Evolutionary conservation across 345 rosid genomes (phyloP), one percentile per base, ranked within the genome.

Genomic region (Gossypium arboreum): DNA sequence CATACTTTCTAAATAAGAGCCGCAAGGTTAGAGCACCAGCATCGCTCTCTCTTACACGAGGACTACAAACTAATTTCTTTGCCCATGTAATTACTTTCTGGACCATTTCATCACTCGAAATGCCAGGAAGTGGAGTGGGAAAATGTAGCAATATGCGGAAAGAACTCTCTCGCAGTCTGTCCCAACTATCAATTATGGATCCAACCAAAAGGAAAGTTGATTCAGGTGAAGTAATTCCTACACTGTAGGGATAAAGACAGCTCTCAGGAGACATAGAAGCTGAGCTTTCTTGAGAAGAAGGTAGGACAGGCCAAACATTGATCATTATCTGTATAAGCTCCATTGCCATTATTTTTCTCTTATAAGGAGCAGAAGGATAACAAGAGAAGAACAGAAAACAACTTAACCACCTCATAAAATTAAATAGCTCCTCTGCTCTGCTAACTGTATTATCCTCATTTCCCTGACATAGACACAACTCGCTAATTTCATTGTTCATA

Each of bases 31-130:
- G 78, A 56, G 98, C 86, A 57, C 98, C 98, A 70, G 75, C 98
- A 78, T 94, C 98, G 82, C 97, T 94, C 89, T 94, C 98, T 80
- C 98, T 91, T 75, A 94, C 98, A 68, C 97, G 97, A 78, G 98
- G 92, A 78, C 97, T 91, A 77, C 93, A 90, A 74, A 94, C 97
- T 81, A 94, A 83, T 34, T 84, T 82, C 83, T 91, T 88, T 69
- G 98, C 97, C 97, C 97, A 92, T 50, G 78, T 73, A 76, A 91
- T 87, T 77, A 92, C 78, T 72, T 77, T 88, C 77, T 82, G 83
- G 79, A 90, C 91, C 92, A 84, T 88, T 70, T 84, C 86, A 69
- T 86, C 88, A 79, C 86, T 84, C 75, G 94, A 85, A 81, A 94
- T 80, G 52, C 98, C 97, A 51, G 97, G 97, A 82, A 94, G 95